These are phyloP conservation scores for Penicillium turbatum DNA, from an alignment of 495 filamentous ascomycete genomes.

Conservation along the genomic window DNA sequence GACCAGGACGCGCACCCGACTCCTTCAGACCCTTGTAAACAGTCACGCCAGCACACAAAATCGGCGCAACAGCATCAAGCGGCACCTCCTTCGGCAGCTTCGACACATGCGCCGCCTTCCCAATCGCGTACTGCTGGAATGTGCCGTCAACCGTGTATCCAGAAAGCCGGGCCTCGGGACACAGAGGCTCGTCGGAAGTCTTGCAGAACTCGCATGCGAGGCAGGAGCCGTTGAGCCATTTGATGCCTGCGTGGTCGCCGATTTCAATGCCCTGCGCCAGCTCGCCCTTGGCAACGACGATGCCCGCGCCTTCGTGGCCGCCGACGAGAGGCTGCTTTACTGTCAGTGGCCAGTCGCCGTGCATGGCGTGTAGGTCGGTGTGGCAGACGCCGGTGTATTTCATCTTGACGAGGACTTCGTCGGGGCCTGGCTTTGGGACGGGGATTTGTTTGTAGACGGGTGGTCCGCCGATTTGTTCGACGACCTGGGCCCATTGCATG, in stretches of 20 bases:
- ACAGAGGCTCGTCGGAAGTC: conserved; percentile 71
- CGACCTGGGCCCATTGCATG: conserved; percentile 83
- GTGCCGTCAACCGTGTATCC: conserved; percentile 90
- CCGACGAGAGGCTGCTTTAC: conserved; percentile 82
- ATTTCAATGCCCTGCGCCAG: conserved; percentile 69
- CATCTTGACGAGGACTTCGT: conserved; percentile 88
- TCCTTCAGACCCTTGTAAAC: conserved; percentile 91
- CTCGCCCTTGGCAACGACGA: conserved; percentile 74
- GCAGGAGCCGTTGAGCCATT: conserved; percentile 88
- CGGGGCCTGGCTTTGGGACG: conserved; percentile 71
- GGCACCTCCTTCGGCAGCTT: conserved; percentile 69
- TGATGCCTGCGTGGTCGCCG: conserved; percentile 79
- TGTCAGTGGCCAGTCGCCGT: conserved; percentile 80
- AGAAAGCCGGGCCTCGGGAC: conserved; percentile 64
- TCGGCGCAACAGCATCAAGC: conserved; percentile 74
- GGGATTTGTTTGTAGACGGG: conserved; percentile 77
- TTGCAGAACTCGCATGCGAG: conserved; percentile 76
- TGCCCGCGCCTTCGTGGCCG: conserved; percentile 88
- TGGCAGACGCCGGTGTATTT: conserved; percentile 93
- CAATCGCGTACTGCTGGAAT: conserved; percentile 91
- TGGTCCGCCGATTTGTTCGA: conserved; percentile 70
- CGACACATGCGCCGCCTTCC: conserved; percentile 76
- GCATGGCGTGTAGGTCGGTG: conserved; percentile 80
- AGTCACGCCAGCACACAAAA: conserved; percentile 83
- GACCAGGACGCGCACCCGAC: conserved; percentile 57